A percentile compares a stretch with the other conserved stretches of the same genome.
Evolutionary conservation across 345 rosid genomes (phyloP).

Genomic region (Bruguiera parviflora): DNA sequence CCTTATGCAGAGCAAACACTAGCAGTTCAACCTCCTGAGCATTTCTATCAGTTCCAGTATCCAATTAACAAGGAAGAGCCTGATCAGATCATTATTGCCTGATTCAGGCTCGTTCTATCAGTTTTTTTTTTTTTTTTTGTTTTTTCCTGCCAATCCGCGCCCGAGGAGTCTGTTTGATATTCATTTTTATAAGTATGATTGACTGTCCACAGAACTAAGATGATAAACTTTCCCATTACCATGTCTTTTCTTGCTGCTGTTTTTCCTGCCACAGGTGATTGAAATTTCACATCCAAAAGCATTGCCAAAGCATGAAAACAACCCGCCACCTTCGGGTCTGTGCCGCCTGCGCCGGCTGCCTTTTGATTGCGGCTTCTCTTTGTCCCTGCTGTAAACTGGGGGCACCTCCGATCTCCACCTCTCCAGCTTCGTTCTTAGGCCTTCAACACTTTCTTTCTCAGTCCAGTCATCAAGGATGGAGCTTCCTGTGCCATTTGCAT

Average conservation of each 20-base stretch:
- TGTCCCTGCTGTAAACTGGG: slow-evolving; percentile 28
- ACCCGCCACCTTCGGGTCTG: slow-evolving; percentile 26
- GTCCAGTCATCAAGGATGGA: slow-evolving; percentile 56
- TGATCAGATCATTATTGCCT: neutral
- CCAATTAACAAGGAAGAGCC: neutral
- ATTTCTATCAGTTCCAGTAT: neutral
- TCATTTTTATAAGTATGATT: slow-evolving; percentile 14
- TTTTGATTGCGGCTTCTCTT: slow-evolving; percentile 11
- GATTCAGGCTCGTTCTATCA: too few relatives aligned
- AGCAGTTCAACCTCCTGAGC: too few relatives aligned
- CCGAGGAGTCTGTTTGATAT: too few relatives aligned
- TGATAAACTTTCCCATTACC: slow-evolving; percentile 36
- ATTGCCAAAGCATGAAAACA: slow-evolving; percentile 82
- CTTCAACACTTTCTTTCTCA: slow-evolving; percentile 43
- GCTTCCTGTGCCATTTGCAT: slow-evolving; percentile 30
- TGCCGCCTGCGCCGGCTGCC: slow-evolving; percentile 15
- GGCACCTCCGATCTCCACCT: slow-evolving; percentile 65
- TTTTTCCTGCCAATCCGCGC: too few relatives aligned
- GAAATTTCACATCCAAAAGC: slow-evolving; percentile 78
- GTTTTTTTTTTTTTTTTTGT: too few relatives aligned
- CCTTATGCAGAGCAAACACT: neutral
- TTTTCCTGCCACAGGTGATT: slow-evolving; percentile 71
- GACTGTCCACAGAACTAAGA: slow-evolving; percentile 39
- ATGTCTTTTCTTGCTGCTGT: slow-evolving; percentile 29
- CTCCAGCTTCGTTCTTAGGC: slow-evolving; percentile 53